Evolutionary conservation across 2,329 filamentous ascomycete species (phyloP), one percentile per base, ranked within the genome.

Genomic region (Aureobasidium melanogenum): DNA sequence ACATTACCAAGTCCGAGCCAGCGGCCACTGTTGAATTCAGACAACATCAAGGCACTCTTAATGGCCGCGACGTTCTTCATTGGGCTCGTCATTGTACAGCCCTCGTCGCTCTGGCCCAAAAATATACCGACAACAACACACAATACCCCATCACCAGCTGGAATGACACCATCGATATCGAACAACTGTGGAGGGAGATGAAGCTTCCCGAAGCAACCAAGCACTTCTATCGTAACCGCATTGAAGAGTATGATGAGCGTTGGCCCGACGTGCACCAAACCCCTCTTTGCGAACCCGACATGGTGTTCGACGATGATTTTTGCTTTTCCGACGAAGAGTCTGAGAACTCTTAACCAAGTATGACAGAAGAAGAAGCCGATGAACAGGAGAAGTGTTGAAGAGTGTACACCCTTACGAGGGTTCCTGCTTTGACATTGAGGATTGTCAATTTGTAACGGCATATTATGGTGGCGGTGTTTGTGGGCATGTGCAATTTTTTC

Each of bases 151-250:
- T 62, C n/a, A 38, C 22, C 32, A 57, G 61, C 41, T 66, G 64
- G 67, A 26, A 47, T 5, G 63, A 66, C 28, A 52, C 14, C 19
- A 62, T 65, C 43, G 56, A 62, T 12, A 56, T 69, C 19, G 59
- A 61, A 60, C 61, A 63, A n/a, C 61, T 68, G 15, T 63, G 65
- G 58, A 63, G 62, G 39, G 60, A 58, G 44, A 67, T 68, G 66
- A 63, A 38, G 6, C 48, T 69, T 28, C 26, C 28, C n/a, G 59
- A 59, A 32, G 59, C 60, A 43, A 62, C 58, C 26, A 63, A 36
- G 48, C 58, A 26, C 15, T 66, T 58, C 39, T 65, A 59, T 44
- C 59, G 47, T 26, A 7, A 47, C 28, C 64, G 55, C 44, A 57
- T 57, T 15, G 43, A 28, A n/a, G 54, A 28, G 22, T 63, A 36